These are phyloP conservation scores for Eragrostis tef DNA, from an alignment of 202 grass and related monocot species.

Conservation along the genomic window DNA sequence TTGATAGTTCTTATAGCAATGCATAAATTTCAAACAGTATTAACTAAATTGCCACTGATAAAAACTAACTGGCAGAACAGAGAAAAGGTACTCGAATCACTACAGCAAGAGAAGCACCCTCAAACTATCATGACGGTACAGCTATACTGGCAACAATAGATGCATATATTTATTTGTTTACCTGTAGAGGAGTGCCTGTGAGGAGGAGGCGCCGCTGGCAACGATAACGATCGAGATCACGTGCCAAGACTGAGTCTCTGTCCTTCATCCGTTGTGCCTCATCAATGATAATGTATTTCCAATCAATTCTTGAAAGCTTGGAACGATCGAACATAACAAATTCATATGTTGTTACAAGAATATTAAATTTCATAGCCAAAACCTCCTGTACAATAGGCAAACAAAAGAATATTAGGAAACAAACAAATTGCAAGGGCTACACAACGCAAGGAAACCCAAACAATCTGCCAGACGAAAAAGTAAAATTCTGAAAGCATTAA, in stretches of 20 bases:
- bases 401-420: constrained; percentile 30
- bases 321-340: constrained; percentile 98
- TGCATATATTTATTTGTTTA: constrained; percentile 27
- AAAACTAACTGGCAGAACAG: neutral
- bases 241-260: constrained; percentile 91
- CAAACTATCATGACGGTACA: neutral
- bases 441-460: constrained; percentile 6
- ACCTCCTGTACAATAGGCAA: constrained; percentile 70
- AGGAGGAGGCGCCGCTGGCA: constrained; percentile 95
- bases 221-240: constrained; percentile 93
- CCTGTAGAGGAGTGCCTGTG: constrained; percentile 96
- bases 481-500: constrained; percentile 4
- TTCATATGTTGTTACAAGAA: constrained; percentile 99
- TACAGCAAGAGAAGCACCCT: constrained; percentile 9
- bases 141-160: constrained; percentile 20
- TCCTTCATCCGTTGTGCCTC: constrained; percentile 99
- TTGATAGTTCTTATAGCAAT: neutral
- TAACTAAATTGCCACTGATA: neutral
- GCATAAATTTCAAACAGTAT: neutral
- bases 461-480: constrained; percentile 21
- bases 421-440: neutral
- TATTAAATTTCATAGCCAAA: constrained; percentile 93
- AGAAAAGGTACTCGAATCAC: constrained; percentile 14
- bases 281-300: constrained; percentile 99
- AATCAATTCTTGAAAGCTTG: constrained; percentile 96